Base-by-base conservation (phyloP, 169 alveolate species). In the Eimeria sp. region DNA sequence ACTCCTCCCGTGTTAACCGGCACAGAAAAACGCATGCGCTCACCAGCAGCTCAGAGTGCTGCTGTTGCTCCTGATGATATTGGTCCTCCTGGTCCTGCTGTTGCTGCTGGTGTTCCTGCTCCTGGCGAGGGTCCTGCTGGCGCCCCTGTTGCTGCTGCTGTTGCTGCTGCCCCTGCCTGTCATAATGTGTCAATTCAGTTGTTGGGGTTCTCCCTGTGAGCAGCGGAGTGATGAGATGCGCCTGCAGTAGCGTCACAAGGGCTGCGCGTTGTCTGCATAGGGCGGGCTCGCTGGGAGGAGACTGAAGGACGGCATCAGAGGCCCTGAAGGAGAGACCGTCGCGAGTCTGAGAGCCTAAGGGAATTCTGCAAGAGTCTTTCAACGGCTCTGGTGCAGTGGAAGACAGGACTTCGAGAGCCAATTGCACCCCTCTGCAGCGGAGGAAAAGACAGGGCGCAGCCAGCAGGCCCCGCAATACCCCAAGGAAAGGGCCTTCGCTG, bases 161-260 rank as follows among this genome's bases (percentile, higher is more conserved):
- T 13, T 65, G 43, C 40, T 65, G 75, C 14, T 65, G 75, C 75
- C 9, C 20, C 75, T 65, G 75, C 70, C 3, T 5, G n/a, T 6
- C 82, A 27, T 45, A 49, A 20, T 14, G 20, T 14, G 49, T 5
- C 49, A 49, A 45, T 5, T 14, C 20, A 27, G 75, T n/a, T 18
- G 43, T 65, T 65, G 40, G 11, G 34, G 34, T 1, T 25, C 40
- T 49, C 2, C 78, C 78, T 40, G 25, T 11, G 70, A 84, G 45
- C 58, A 84, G 76, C 18, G 92, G 92, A 14, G 22, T 54, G 25
- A 84, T 30, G 25, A 84, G 75, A 6, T 45, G 76, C 54, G 92
- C 57, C 20, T 54, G 76, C 92, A 84, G 92, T 61, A 84, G 76
- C 45, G 34, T 16, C n/a, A 84, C 92, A 40, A 84, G 92, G n/a